Base-by-base conservation (phyloP, 2,329 filamentous ascomycete species). In the Cadophora sp. region DNA sequence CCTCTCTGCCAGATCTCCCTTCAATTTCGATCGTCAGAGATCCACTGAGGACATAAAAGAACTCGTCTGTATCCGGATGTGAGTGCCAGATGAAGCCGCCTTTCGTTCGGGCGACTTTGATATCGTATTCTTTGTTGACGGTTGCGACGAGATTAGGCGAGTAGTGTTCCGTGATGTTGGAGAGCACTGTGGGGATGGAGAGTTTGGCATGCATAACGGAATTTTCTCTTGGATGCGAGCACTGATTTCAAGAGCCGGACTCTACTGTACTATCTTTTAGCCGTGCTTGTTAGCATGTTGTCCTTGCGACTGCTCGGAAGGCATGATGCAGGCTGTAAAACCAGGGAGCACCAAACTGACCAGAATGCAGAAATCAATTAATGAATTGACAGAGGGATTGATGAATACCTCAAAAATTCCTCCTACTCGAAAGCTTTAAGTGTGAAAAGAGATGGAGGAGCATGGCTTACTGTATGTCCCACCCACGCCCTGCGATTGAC, bases 51-150 rank as follows among this genome's bases (percentile, higher is more conserved):
- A 80, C 65, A 53, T 80, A 81, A 61, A 82, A 82, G 1, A 81
- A 68, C 36, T 82, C 80, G 53, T 82, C 81, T 0, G 79, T 79
- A 6, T 80, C 75, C 0, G 77, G 77, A 53, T 82, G 81, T 0
- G 78, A 73, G 59, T 82, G 80, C 76, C 79, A 81, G 24, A 81
- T 76, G 51, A 82, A 82, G 14, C 71, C 68, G 1, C 79, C 80
- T 64, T 80, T 74, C 6, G 81, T 75, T 27, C 79, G 80, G 60
- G 78, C 80, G 51, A 81, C 73, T 69, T 81, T 80, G 59, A 82
- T 75, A 33, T 82, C 78, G 24, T 79, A 75, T n/a, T 77, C 72
- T 9, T 59, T 24, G 68, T 81, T 79, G 59, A 80, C 66, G 1
- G 68, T 68, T 8, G 77, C 77, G 50, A 80, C 69, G 18, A 79